Evolutionary conservation across 257 asterid genomes (phyloP).

Genomic region (Lithospermum erythrorhizon): DNA sequence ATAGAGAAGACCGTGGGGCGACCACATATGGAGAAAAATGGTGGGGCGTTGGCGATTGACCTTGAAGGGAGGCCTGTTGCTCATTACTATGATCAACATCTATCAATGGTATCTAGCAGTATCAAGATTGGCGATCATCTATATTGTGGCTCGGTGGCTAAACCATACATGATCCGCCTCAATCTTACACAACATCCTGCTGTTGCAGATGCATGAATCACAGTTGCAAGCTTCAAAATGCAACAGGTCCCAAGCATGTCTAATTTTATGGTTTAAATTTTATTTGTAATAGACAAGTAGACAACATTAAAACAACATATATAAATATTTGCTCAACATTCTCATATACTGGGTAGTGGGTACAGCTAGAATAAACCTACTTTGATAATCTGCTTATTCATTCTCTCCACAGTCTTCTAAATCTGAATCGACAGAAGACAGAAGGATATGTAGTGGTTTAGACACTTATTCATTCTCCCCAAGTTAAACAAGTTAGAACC

Average conservation of each 20-base stretch:
- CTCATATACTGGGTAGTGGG: no score
- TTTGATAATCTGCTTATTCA: no score
- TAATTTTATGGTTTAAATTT: background rate
- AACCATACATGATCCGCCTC: constrained; percentile 49
- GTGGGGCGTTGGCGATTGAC: constrained; percentile 53
- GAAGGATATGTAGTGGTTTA: no score
- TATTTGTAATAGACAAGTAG: background rate
- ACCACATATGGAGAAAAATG: constrained; percentile 32
- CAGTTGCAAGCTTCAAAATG: no score
- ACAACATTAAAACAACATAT: background rate
- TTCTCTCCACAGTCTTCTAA: no score
- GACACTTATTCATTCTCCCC: no score
- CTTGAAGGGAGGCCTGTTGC: constrained; percentile 60
- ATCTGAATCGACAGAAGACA: no score
- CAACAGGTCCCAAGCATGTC: no score
- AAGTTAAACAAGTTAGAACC: no score
- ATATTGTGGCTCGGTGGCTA: constrained; percentile 38
- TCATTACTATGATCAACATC: constrained; percentile 32
- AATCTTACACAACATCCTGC: constrained; percentile 44
- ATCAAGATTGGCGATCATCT: constrained; percentile 52
- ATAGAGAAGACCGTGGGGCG: constrained; percentile 21
- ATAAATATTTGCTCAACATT: no score
- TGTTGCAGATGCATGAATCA: constrained; percentile 11
- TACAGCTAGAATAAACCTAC: no score
- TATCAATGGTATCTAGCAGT: constrained; percentile 24